Evolutionary conservation across 2,329 filamentous ascomycete genomes (phyloP), one percentile per base, ranked within the genome.

Genomic region (Aspergillus floridensis): DNA sequence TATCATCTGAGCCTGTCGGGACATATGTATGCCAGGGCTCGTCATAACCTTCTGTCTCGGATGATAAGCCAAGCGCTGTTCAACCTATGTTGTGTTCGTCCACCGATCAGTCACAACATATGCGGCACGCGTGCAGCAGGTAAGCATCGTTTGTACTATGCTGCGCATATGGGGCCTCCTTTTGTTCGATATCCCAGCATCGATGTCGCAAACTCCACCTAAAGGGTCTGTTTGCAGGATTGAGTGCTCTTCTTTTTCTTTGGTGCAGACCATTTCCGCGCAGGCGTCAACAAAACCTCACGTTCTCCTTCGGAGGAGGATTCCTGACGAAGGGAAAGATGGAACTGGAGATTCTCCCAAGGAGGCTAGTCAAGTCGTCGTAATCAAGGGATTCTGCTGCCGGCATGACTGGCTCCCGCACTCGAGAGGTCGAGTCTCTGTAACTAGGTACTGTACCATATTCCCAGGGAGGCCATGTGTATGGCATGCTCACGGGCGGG

Each of bases 1-100:
- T 60, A 53, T 61, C 61, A 65, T 64, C 58, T 63, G 59, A 65
- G 62, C 57, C 54, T 57, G 53, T 16, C 32, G 32, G 32, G 11
- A 35, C 32, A 35, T 35, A 44, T 44, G 38, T 44, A 44, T 44
- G 38, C 16, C 38, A 16, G 16, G 16, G 38, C 38, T 44, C 38
- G 53, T 55, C 44, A 29, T 47, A 46, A 35, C 5, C 16, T 44
- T 44, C 44, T 55, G 53, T 55, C 53, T 55, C 53, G 53, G 53
- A 55, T 35, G 44, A 55, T 55, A 55, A 35, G 53, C 22, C 47
- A 26, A 55, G 31, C 12, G 52, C 41, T 44, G 29, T 47, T 46
- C 53, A 31, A 21, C 41, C 41, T 24, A 55, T 55, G 53, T 24
- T 55, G 53, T 48, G 53, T 31, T 14, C 26, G n/a, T 29, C 26